These are phyloP conservation scores for Cytospora piceicola DNA, from an alignment of 2,329 filamentous ascomycete genomes.

Conservation along the genomic window DNA sequence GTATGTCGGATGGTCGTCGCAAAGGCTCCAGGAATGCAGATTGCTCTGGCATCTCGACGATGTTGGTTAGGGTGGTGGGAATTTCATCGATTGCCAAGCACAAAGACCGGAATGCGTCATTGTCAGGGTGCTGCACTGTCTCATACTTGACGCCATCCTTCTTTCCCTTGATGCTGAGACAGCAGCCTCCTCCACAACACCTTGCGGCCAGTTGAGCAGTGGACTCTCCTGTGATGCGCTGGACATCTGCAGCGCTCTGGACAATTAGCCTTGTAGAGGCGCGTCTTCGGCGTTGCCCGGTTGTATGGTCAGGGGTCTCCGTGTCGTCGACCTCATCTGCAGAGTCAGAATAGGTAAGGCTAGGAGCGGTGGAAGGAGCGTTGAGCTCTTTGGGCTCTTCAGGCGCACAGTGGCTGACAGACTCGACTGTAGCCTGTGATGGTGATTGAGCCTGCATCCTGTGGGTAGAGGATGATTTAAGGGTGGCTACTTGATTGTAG, in stretches of 20 bases:
- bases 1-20: conserved; percentile 41
- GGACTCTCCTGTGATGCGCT: conserved; percentile 66
- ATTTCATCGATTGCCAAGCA: conserved; percentile 76
- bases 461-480: conserved; percentile 41
- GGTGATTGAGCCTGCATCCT: conserved; percentile 42
- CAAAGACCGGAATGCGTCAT: conserved; percentile 81
- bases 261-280: conserved; percentile 72
- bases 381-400: conserved; percentile 43
- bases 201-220: conserved; percentile 64
- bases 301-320: conserved; percentile 50
- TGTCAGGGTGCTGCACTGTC: conserved; percentile 68
- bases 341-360: conserved; percentile 63
- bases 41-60: conserved; percentile 74
- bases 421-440: conserved; percentile 46
- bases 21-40: conserved; percentile 72
- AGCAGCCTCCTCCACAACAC: conserved; percentile 69
- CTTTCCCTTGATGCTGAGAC: conserved; percentile 53
- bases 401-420: conserved; percentile 35
- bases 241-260: conserved; percentile 64
- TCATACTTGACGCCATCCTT: conserved; percentile 56
- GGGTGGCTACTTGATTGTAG: background rate
- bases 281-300: conserved; percentile 58
- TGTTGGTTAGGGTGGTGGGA: conserved; percentile 71
- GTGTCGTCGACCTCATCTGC: conserved; percentile 59
- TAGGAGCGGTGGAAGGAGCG: conserved; percentile 59